A percentile compares a stretch with the other conserved stretches of the same genome.
These are phyloP conservation scores for Caloboletus firmus DNA, from an alignment of 1,284 basidiomycete genomes.

Conservation along the genomic window DNA sequence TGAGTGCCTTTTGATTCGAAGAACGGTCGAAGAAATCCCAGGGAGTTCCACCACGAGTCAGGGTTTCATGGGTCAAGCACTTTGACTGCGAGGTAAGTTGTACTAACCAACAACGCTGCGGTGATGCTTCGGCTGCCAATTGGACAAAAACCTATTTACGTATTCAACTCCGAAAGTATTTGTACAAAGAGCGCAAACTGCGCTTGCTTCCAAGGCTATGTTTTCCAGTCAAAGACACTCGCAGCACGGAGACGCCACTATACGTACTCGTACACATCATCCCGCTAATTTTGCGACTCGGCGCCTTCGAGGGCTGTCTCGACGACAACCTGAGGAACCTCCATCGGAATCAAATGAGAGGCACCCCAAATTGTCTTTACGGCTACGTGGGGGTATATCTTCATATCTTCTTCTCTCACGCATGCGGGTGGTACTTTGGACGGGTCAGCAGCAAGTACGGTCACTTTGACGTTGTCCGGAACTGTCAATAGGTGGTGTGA, in stretches of 20 bases:
- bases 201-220: neutral
- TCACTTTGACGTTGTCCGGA: constrained; percentile 18
- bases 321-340: constrained; percentile 13
- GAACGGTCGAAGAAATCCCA: too few relatives aligned
- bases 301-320: constrained; percentile 10
- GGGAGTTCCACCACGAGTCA: too few relatives aligned
- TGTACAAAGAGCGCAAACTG: neutral
- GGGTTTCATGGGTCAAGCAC: too few relatives aligned
- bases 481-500: neutral
- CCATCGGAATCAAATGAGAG: constrained; percentile 9
- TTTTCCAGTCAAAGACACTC: too few relatives aligned
- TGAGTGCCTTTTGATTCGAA: too few relatives aligned
- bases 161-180: neutral
- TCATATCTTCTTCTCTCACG: constrained; percentile 7
- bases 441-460: constrained; percentile 20
- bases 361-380: constrained; percentile 12
- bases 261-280: neutral
- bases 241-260: neutral
- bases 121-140: neutral
- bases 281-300: neutral
- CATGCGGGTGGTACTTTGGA: constrained; percentile 1
- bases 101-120: too few relatives aligned
- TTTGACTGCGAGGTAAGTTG: neutral
- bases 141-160: neutral
- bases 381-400: constrained; percentile 12